A percentile compares a stretch with the other conserved stretches of the same genome.
phyloP scores from a whole-genome alignment of 1,139 yeast genomes.

The Lodderomyces oxycetoniae region DNA sequence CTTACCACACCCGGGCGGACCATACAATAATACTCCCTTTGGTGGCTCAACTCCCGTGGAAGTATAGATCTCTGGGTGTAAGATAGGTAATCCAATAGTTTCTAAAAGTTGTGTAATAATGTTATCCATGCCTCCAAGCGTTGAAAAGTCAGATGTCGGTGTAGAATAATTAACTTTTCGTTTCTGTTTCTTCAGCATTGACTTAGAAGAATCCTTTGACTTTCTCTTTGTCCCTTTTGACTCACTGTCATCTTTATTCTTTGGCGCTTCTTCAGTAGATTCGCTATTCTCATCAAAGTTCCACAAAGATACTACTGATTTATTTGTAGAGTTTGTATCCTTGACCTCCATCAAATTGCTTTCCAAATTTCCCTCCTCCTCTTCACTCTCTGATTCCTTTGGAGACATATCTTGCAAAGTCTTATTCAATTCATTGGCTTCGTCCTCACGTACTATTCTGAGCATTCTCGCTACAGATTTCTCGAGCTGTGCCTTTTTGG shows the following conservation, averaged over 20 bases:
- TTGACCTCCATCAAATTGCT: slow-evolving; percentile 54
- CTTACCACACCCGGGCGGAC: slow-evolving; percentile 99
- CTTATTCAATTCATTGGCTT: slow-evolving; percentile 30
- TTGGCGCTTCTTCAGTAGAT: slow-evolving; percentile 3
- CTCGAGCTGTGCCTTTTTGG: slow-evolving; percentile 53
- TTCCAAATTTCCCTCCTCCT: background rate
- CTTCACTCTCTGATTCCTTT: slow-evolving; percentile 23
- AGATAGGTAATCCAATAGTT: slow-evolving; percentile 81
- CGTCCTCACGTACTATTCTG: slow-evolving; percentile 42
- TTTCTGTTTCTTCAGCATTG: slow-evolving; percentile 34
- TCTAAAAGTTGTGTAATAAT: slow-evolving; percentile 84
- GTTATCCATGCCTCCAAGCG: slow-evolving; percentile 86
- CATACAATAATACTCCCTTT: slow-evolving; percentile 90
- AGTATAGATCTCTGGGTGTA: slow-evolving; percentile 86
- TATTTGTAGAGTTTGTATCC: slow-evolving; percentile 66
- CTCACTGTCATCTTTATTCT: slow-evolving; percentile 4
- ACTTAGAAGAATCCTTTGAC: slow-evolving; percentile 24
- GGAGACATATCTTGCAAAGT: background rate
- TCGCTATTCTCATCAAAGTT: slow-evolving; percentile 17
- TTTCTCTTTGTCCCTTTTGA: slow-evolving; percentile 25
- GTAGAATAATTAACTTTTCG: slow-evolving; percentile 59
- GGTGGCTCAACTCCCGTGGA: slow-evolving; percentile 95
- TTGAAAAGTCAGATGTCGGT: slow-evolving; percentile 61
- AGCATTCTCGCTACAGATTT: slow-evolving; percentile 55
- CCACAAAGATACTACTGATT: slow-evolving; percentile 74